Evolutionary conservation across 2,329 filamentous ascomycete species (phyloP).

Genomic region (Botrytis fabae): DNA sequence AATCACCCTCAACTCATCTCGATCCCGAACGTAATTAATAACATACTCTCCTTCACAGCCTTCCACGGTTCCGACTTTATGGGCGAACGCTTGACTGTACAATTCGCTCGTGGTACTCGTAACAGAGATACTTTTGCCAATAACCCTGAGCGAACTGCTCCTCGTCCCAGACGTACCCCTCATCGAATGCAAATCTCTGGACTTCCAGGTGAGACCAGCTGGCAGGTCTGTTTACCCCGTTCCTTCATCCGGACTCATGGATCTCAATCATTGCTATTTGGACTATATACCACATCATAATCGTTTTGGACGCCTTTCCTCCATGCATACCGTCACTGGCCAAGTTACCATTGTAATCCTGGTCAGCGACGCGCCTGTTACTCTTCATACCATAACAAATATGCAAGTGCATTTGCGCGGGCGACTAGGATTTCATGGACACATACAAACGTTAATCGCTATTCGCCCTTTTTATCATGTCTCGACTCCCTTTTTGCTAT

Average conservation of each 20-base stretch:
- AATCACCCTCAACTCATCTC: conserved; percentile 29
- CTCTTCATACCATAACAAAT: conserved; percentile 33
- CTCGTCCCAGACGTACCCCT: conserved; percentile 87
- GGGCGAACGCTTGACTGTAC: conserved; percentile 94
- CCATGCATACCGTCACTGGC: conserved; percentile 32
- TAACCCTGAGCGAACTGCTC: conserved; percentile 62
- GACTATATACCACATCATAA: conserved; percentile 39
- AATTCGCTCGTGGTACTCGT: conserved; percentile 90
- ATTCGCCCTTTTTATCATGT: conserved; percentile 40
- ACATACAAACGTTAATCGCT: conserved; percentile 28
- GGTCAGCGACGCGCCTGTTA: conserved; percentile 37
- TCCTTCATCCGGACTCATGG: conserved; percentile 50
- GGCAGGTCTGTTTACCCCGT: conserved; percentile 93
- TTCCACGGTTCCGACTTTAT: conserved; percentile 97
- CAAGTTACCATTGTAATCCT: conserved; percentile 37
- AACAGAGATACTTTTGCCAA: conserved; percentile 62
- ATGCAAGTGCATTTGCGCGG: conserved; percentile 43
- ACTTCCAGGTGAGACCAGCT: conserved; percentile 97
- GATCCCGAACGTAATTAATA: conserved; percentile 10
- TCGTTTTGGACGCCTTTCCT: conserved; percentile 39
- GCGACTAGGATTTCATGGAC: conserved; percentile 38
- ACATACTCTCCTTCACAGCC: conserved; percentile 37
- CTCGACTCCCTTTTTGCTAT: conserved; percentile 40
- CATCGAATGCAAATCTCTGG: conserved; percentile 97
- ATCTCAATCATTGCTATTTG: conserved; percentile 42